These are phyloP conservation scores for Halophytophthora batemanensis DNA, from an alignment of 352 stramenopile genomes.

Conservation along the genomic window DNA sequence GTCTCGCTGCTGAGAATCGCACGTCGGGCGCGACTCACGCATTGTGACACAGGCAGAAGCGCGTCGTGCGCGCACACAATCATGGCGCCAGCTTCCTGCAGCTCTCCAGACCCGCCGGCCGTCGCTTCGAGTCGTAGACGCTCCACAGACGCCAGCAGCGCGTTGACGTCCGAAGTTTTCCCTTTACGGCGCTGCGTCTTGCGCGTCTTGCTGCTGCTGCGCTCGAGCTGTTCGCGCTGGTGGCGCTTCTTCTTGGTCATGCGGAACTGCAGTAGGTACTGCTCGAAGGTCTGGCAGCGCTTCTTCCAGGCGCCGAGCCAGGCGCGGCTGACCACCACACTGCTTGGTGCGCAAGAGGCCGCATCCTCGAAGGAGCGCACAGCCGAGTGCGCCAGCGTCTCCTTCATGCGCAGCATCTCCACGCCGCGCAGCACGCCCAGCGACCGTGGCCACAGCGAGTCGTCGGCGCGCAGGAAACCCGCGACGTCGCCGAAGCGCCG, in stretches of 20 bases:
- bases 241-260: constrained; percentile 59
- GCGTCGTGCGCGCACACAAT: constrained; percentile 67
- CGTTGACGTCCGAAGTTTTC: constrained; percentile 2
- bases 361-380: constrained; percentile 44
- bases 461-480: constrained; percentile 47
- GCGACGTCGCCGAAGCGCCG: constrained; percentile 51
- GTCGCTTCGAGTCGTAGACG: constrained; percentile 4
- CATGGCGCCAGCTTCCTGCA: constrained; percentile 29
- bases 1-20: constrained; percentile 44
- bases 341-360: constrained; percentile 24
- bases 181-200: constrained; percentile 1
- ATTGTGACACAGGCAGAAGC: constrained; percentile 53
- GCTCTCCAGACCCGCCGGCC: constrained; percentile 5
- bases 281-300: constrained; percentile 65
- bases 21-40: constrained; percentile 56
- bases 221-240: constrained; percentile 27
- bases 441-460: constrained; percentile 57
- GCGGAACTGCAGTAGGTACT: constrained; percentile 73
- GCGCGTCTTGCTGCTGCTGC: constrained; percentile 16
- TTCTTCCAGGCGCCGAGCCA: constrained; percentile 78
- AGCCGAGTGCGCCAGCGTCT: constrained; percentile 33
- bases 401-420: constrained; percentile 65
- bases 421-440: constrained; percentile 49
- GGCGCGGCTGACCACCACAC: constrained; percentile 65
- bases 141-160: not conserved